These are phyloP conservation scores for Termitomyces sp. DNA, from an alignment of 768 basidiomycete genomes.

Conservation along the genomic window DNA sequence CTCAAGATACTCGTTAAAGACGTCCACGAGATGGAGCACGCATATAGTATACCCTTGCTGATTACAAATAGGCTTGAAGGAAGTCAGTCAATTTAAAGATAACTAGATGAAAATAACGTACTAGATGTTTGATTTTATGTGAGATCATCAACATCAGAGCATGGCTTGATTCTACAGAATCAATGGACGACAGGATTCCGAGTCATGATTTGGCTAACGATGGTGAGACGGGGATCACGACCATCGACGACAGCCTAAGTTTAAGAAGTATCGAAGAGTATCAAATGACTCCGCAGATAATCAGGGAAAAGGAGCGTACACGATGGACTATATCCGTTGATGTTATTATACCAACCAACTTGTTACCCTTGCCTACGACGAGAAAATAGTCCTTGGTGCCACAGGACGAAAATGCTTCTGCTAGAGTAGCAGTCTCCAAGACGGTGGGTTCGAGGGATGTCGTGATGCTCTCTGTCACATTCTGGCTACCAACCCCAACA, in stretches of 20 bases:
- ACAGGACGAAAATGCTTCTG: background rate
- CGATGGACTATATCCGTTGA: slow-evolving; percentile 5
- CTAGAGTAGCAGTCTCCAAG: background rate
- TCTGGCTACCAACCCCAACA: too few relatives aligned
- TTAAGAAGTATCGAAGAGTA: background rate
- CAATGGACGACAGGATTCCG: background rate
- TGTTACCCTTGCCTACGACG: background rate
- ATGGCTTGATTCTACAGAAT: background rate
- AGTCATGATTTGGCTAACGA: slow-evolving; percentile 5
- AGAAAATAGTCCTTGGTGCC: background rate
- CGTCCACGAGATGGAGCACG: background rate
- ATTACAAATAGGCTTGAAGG: background rate
- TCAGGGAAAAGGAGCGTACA: background rate
- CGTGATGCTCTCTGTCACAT: too few relatives aligned
- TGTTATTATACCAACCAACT: slow-evolving; percentile 3
- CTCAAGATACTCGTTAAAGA: slow-evolving; percentile 1
- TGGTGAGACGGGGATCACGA: slow-evolving; percentile 5
- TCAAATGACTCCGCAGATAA: background rate
- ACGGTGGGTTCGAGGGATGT: too few relatives aligned
- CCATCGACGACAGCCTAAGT: slow-evolving; percentile 4
- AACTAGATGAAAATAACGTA: background rate
- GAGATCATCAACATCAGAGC: slow-evolving; percentile 5
- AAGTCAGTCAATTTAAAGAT: background rate
- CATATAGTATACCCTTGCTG: background rate
- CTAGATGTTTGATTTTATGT: slow-evolving; percentile 3